These are phyloP conservation scores for Aspergillus latus DNA, from an alignment of 2,329 filamentous ascomycete genomes.

Conservation along the genomic window DNA sequence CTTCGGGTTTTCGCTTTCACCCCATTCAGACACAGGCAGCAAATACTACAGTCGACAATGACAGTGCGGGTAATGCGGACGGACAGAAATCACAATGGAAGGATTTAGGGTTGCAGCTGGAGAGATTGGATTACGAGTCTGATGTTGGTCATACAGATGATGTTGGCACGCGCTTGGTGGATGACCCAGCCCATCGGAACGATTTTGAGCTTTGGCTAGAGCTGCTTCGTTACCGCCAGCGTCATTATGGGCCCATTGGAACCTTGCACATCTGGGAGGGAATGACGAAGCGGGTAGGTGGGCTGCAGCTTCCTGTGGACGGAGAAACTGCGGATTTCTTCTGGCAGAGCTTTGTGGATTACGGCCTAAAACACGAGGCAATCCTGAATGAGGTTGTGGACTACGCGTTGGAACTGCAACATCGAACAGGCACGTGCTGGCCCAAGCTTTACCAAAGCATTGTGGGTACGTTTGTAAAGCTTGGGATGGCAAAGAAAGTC, in stretches of 20 bases:
- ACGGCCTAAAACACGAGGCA: constrained; percentile 35
- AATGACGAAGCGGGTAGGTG: constrained; percentile 32
- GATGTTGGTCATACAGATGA: constrained; percentile 38
- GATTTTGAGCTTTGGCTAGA: constrained; percentile 48
- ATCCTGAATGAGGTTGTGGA: constrained; percentile 36
- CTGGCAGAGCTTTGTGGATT: constrained; percentile 43
- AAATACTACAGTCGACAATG: not conserved
- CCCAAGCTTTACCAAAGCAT: constrained; percentile 39
- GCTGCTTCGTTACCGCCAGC: constrained; percentile 44
- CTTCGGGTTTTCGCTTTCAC: constrained; percentile 12
- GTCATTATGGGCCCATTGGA: constrained; percentile 44
- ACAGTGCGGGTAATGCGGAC: too few relatives aligned
- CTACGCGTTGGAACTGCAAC: constrained; percentile 44
- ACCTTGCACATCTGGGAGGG: constrained; percentile 44
- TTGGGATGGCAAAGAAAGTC: constrained; percentile 31
- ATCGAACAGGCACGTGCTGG: constrained; percentile 40
- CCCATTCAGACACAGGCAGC: constrained; percentile 4
- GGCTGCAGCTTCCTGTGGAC: constrained; percentile 35
- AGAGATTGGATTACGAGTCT: constrained; percentile 44
- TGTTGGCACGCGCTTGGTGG: constrained; percentile 41
- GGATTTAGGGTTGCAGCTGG: constrained; percentile 30
- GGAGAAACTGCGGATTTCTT: constrained; percentile 41
- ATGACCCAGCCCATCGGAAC: constrained; percentile 30
- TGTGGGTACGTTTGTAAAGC: constrained; percentile 37
- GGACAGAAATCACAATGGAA: constrained; percentile 12